A percentile compares a stretch with the other conserved stretches of the same genome.
These are phyloP conservation scores for Boletellus sp. DNA, from an alignment of 1,284 basidiomycete species.

Conservation along the genomic window DNA sequence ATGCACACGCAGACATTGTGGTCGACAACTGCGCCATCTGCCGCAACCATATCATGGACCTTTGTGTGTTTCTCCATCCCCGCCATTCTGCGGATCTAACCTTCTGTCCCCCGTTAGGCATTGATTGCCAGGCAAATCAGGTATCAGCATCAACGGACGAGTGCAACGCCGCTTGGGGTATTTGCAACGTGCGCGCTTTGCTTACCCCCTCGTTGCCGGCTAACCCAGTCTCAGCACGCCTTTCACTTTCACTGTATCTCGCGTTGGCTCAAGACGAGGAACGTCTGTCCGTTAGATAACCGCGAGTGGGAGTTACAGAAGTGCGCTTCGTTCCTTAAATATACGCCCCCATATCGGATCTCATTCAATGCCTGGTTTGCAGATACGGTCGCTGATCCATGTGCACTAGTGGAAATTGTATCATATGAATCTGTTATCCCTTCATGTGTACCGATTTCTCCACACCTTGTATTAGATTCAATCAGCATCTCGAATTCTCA, in stretches of 20 bases:
- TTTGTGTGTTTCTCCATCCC: constrained; percentile 58
- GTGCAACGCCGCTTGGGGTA: constrained; percentile 99
- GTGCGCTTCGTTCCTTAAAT: constrained; percentile 43
- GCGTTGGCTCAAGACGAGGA: constrained; percentile 98
- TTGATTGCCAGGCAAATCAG: constrained; percentile 99
- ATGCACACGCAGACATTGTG: constrained; percentile 69
- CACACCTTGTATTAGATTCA: neutral
- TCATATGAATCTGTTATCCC: constrained; percentile 9
- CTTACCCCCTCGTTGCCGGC: neutral
- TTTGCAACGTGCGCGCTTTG: constrained; percentile 81
- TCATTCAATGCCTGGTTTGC: neutral
- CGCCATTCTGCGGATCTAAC: constrained; percentile 6
- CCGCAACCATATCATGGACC: constrained; percentile 98
- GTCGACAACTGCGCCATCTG: constrained; percentile 97
- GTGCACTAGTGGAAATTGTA: constrained; percentile 15
- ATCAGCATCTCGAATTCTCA: neutral
- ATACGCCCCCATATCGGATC: neutral
- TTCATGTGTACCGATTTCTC: constrained; percentile 14
- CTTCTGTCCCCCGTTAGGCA: constrained; percentile 56
- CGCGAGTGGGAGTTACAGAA: constrained; percentile 94
- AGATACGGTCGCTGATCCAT: constrained; percentile 31
- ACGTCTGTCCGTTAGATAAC: constrained; percentile 98
- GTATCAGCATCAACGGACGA: constrained; percentile 95
- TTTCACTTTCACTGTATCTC: constrained; percentile 99
- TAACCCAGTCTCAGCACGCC: constrained; percentile 70